Conservation (phyloP, 2,329 filamentous ascomycete species). For the Fusarium annulatum region DNA sequence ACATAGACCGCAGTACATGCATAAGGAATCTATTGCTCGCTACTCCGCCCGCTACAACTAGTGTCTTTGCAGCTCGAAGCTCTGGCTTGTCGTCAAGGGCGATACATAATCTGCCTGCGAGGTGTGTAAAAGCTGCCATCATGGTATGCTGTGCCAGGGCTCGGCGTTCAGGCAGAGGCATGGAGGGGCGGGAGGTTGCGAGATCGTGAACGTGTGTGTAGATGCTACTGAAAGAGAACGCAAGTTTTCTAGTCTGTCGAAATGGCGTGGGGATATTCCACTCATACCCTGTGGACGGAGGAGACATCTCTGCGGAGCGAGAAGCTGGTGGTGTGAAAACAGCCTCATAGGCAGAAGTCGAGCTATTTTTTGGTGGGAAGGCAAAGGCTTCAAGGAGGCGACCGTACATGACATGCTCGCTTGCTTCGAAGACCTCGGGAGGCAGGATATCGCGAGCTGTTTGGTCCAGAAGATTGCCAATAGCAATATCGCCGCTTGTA, state of each 20-base stretch:
- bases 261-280: constrained; percentile 80
- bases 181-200: constrained; percentile 49
- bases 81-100: constrained; percentile 61
- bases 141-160: constrained; percentile 79
- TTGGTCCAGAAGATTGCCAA: constrained; percentile 93
- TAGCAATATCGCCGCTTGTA: constrained; percentile 80
- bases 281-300: constrained; percentile 52
- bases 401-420: constrained; percentile 80
- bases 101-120: constrained; percentile 79
- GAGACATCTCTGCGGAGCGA: constrained; percentile 67
- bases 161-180: constrained; percentile 70
- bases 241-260: constrained; percentile 65
- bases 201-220: constrained; percentile 65
- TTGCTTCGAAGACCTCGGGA: constrained; percentile 60
- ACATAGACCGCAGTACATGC: constrained; percentile 66
- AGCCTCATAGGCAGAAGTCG: constrained; percentile 46
- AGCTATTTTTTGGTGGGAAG: constrained; percentile 60
- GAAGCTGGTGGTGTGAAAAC: constrained; percentile 68
- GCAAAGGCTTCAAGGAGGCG: constrained; percentile 82
- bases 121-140: constrained; percentile 87
- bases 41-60: constrained; percentile 91
- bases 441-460: constrained; percentile 82
- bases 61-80: constrained; percentile 60
- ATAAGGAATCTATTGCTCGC: constrained; percentile 85
- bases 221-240: constrained; percentile 79